A percentile compares a stretch with the other conserved stretches of the same genome.
phyloP scores from a whole-genome alignment of 1,284 basidiomycete genomes.

The Bondarzewia mesenterica region DNA sequence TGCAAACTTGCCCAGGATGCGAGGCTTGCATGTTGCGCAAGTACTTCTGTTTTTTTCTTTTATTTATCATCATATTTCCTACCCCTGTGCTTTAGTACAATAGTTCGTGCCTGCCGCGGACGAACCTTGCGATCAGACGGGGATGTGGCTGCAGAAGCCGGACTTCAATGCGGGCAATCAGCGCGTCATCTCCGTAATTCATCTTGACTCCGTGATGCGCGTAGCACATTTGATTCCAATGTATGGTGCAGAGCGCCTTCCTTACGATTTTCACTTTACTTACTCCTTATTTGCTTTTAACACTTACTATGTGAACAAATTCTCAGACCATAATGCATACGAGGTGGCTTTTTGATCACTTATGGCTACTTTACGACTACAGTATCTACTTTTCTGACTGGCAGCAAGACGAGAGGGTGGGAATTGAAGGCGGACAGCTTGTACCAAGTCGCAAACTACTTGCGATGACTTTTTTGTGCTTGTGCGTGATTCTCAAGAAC shows the following conservation, averaged over 20 bases:
- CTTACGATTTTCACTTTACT: not conserved
- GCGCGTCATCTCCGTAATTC: not conserved
- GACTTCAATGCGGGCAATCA: not conserved
- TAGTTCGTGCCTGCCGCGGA: not conserved
- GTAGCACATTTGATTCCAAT: slow-evolving; percentile 13
- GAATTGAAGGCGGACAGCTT: too few relatives aligned
- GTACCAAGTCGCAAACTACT: too few relatives aligned
- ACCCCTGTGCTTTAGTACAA: not conserved
- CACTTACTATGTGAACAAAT: slow-evolving; percentile 12
- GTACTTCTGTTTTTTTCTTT: not conserved
- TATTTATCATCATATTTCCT: not conserved
- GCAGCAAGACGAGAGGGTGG: too few relatives aligned
- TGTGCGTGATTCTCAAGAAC: too few relatives aligned
- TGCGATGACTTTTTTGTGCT: too few relatives aligned
- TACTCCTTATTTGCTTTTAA: slow-evolving; percentile 6
- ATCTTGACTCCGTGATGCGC: slow-evolving; percentile 4
- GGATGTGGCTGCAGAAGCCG: not conserved
- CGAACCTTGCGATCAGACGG: not conserved
- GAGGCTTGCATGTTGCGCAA: not conserved
- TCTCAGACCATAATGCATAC: slow-evolving; percentile 11
- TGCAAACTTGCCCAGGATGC: not conserved
- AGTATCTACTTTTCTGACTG: too few relatives aligned
- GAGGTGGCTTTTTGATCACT: too few relatives aligned
- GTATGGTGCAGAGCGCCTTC: slow-evolving; percentile 3
- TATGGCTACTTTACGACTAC: too few relatives aligned